Evolutionary conservation across 2,329 filamentous ascomycete species (phyloP), one percentile per base, ranked within the genome.

Genomic region (Botryosphaeria dothidea): DNA sequence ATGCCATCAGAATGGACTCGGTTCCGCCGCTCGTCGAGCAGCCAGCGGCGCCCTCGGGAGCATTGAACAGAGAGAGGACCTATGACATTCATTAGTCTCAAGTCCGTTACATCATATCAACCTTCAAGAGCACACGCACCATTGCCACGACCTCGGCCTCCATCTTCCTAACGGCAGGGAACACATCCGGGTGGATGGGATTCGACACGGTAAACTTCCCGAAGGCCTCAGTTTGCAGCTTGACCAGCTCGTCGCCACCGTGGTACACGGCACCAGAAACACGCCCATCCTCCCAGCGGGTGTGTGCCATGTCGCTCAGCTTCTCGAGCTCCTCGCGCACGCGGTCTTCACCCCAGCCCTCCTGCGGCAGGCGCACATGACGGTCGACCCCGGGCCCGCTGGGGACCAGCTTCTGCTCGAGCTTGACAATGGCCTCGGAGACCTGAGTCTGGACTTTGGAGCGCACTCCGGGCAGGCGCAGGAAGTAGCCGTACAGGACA

Each of bases 151-250:
- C 84, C 81, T 99, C 95, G 49, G 95, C 94, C 82, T 99, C 95
- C 95, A 99, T 99, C 86, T 99, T 99, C 72, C 95, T 85, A 61
- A 99, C 93, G 29, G 94, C 95, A 17, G 95, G 95, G 80, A 99
- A 99, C 48, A 99, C 94, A 80, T 99, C 95, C 6, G 95, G 95
- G 77, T 99, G 95, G 70, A 99, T 95, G 3, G 95, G 95, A 78
- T 99, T 99, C 43, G 93, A 87, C 31, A 99, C 95, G 58, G 93
- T 94, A 77, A 99, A 99, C 78, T 91, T 91, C 69, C 91, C 91
- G 83, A 94, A 98, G 0, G 95, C 94, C 76, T 97, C 92, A 5
- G 92, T 91, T 81, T 99, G 95, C 43, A 99, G 82, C 73, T 90
- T 87, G 67, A 95, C 80, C 70, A 99, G 81, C 49, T 90, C 89